phyloP scores from a whole-genome alignment of 441 rosid genomes.

The Populus hybrid region DNA sequence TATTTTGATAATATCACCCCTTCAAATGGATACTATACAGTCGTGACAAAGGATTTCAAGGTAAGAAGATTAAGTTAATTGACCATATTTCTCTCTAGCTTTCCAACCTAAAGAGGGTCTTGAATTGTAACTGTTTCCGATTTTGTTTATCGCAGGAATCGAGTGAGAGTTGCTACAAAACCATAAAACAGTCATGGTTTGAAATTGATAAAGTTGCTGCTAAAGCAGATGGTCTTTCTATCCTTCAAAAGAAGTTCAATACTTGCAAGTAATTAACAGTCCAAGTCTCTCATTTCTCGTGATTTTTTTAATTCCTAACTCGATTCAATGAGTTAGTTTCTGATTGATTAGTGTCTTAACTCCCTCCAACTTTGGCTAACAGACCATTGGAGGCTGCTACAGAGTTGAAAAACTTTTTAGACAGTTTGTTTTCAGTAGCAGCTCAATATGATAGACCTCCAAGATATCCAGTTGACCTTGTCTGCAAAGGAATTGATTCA shows the following conservation, averaged over 20 bases:
- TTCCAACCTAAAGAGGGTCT: background rate
- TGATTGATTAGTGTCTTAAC: background rate
- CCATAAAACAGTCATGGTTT: constrained; percentile 28
- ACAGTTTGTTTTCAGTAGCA: background rate
- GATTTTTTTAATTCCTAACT: background rate
- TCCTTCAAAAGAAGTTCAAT: constrained; percentile 21
- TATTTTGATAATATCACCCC: constrained; percentile 24
- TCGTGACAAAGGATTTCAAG: constrained; percentile 20
- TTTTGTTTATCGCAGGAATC: constrained; percentile 24
- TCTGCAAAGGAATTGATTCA: constrained; percentile 18
- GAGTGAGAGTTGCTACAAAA: constrained; percentile 28
- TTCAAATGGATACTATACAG: constrained; percentile 5
- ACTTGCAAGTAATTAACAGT: constrained; percentile 23
- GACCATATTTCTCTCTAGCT: background rate
- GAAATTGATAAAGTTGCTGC: constrained; percentile 24
- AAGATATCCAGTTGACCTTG: constrained; percentile 7
- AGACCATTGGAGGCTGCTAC: constrained; percentile 15
- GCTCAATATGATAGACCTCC: constrained; percentile 36
- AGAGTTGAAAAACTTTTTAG: constrained; percentile 15
- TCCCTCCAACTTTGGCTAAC: background rate
- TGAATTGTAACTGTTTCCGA: background rate
- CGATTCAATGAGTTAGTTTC: background rate
- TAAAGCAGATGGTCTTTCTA: constrained; percentile 20
- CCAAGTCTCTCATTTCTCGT: background rate
- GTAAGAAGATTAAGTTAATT: background rate